phyloP scores from a whole-genome alignment of 495 filamentous ascomycete genomes.

The Penicillium fimorum region DNA sequence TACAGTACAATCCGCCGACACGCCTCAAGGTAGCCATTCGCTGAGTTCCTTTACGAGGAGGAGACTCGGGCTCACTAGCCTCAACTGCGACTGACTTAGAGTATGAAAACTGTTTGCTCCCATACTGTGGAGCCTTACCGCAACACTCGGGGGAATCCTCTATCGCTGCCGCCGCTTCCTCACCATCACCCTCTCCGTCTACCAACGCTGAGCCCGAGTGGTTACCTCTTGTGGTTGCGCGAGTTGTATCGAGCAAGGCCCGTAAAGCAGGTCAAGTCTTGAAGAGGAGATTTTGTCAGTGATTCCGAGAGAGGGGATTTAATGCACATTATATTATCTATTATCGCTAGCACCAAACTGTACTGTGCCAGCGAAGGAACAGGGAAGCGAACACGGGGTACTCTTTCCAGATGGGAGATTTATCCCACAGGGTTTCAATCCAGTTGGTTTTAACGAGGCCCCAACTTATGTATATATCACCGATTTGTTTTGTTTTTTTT shows the following conservation, averaged over 20 bases:
- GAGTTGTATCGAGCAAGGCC: background rate
- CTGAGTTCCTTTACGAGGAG: background rate
- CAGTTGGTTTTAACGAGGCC: slow-evolving; percentile 11
- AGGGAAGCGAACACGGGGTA: background rate
- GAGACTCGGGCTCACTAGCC: background rate
- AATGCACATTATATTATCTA: background rate
- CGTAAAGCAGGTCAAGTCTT: background rate
- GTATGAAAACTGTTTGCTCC: background rate
- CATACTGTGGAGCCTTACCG: background rate
- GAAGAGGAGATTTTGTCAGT: background rate
- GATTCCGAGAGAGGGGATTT: background rate
- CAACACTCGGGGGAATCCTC: background rate
- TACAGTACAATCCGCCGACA: background rate
- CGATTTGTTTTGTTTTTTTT: background rate
- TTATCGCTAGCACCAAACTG: background rate
- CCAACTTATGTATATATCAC: background rate
- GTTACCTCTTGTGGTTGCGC: background rate
- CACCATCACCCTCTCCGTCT: background rate
- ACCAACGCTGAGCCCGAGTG: background rate
- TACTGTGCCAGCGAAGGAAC: background rate
- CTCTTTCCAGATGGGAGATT: slow-evolving; percentile 6
- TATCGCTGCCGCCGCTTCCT: background rate
- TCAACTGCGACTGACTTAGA: background rate
- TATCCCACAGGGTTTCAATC: background rate
- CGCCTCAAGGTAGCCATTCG: background rate